phyloP scores from a whole-genome alignment of 2,329 filamentous ascomycete genomes.

The Beauveria caledonica region DNA sequence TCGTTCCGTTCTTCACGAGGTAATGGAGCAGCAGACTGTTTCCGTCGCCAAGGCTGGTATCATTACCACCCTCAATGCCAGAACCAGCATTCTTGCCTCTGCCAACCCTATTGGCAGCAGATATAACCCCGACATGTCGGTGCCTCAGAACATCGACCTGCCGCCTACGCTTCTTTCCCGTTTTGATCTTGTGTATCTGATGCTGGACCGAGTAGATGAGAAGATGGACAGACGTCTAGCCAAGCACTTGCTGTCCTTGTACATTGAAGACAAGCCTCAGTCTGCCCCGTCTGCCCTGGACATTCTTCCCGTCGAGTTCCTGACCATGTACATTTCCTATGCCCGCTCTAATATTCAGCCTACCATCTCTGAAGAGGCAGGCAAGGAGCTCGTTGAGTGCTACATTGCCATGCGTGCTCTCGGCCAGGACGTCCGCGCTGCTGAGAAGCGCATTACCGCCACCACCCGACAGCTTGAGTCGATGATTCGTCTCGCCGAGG shows the following conservation, averaged over 20 bases:
- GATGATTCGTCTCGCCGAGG: slow-evolving; percentile 95
- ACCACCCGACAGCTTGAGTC: slow-evolving; percentile 94
- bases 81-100: slow-evolving; percentile 91
- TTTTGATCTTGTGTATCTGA: slow-evolving; percentile 95
- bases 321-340: slow-evolving; percentile 96
- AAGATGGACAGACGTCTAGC: slow-evolving; percentile 80
- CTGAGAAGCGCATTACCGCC: slow-evolving; percentile 93
- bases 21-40: slow-evolving; percentile 83
- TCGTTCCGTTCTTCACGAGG: slow-evolving; percentile 75
- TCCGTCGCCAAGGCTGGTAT: slow-evolving; percentile 88
- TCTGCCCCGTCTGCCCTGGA: slow-evolving; percentile 68
- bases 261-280: slow-evolving; percentile 88
- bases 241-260: slow-evolving; percentile 90
- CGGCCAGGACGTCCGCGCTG: slow-evolving; percentile 75
- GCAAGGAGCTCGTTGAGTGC: slow-evolving; percentile 72
- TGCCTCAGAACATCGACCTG: slow-evolving; percentile 96
- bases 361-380: slow-evolving; percentile 68
- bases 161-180: slow-evolving; percentile 89
- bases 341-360: slow-evolving; percentile 82
- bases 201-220: slow-evolving; percentile 90
- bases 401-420: slow-evolving; percentile 95
- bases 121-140: slow-evolving; percentile 91
- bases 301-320: slow-evolving; percentile 85
- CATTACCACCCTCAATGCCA: slow-evolving; percentile 90
- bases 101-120: slow-evolving; percentile 97